These are phyloP conservation scores for Halophytophthora polymorphica DNA, from an alignment of 352 stramenopile species.

Conservation along the genomic window DNA sequence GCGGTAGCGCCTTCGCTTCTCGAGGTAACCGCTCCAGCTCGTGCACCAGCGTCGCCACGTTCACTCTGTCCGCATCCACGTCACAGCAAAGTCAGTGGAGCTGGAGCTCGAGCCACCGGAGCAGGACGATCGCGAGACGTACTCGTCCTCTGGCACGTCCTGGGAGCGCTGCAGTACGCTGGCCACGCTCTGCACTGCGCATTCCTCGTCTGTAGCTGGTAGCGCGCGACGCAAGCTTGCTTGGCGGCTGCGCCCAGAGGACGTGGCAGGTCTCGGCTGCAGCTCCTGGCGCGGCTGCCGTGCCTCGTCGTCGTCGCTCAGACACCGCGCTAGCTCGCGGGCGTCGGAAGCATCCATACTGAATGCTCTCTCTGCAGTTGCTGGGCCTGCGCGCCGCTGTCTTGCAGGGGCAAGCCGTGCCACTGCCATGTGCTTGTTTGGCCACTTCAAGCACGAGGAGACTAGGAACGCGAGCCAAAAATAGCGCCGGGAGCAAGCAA, in stretches of 20 bases:
- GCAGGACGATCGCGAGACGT: slow-evolving; percentile 3
- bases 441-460: too few species aligned
- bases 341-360: slow-evolving; percentile 29
- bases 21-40: slow-evolving; percentile 31
- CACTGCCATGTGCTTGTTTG: too few species aligned
- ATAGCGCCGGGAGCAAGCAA: too few species aligned
- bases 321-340: slow-evolving; percentile 31
- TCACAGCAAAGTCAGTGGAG: not conserved
- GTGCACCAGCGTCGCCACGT: slow-evolving; percentile 28
- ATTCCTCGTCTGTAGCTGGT: slow-evolving; percentile 8
- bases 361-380: slow-evolving; percentile 4
- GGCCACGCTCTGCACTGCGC: slow-evolving; percentile 27
- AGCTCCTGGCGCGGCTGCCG: slow-evolving; percentile 5
- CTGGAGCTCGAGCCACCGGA: not conserved
- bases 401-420: too few species aligned
- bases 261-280: not conserved
- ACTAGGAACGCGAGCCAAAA: too few species aligned
- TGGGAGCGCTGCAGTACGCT: slow-evolving; percentile 38
- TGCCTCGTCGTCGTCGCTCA: slow-evolving; percentile 43
- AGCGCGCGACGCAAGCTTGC: too few species aligned
- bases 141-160: slow-evolving; percentile 41
- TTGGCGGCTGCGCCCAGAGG: not conserved
- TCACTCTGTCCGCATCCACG: slow-evolving; percentile 23
- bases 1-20: slow-evolving; percentile 27
- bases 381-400: too few species aligned